Conservation (phyloP, 2,329 filamentous ascomycete species). For the Exutisphaerella laricina region DNA sequence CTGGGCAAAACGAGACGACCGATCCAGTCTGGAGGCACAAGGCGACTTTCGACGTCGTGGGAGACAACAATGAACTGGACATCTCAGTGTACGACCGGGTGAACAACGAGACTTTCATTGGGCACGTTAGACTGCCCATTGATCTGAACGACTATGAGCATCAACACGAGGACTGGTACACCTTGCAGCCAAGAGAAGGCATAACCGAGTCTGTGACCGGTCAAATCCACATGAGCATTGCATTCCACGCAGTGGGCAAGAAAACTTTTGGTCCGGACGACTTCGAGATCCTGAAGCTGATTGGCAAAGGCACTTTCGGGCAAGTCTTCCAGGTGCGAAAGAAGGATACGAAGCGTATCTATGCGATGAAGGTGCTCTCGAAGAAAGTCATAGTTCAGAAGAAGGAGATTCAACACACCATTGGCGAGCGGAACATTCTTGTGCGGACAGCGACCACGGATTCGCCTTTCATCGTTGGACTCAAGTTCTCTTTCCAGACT, state of each 20-base stretch:
- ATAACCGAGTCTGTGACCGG: slow-evolving; percentile 71
- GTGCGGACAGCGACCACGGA: slow-evolving; percentile 93
- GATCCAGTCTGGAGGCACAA: slow-evolving; percentile 95
- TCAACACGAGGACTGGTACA: slow-evolving; percentile 78
- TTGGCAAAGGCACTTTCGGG: slow-evolving; percentile 96
- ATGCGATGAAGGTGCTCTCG: slow-evolving; percentile 98
- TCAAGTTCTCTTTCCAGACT: slow-evolving; percentile 99
- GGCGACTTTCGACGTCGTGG: slow-evolving; percentile 90
- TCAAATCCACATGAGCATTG: slow-evolving; percentile 81
- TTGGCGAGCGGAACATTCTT: slow-evolving; percentile 94
- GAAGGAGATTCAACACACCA: slow-evolving; percentile 96
- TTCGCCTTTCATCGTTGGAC: slow-evolving; percentile 93
- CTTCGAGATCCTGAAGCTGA: slow-evolving; percentile 92
- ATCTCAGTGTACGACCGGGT: slow-evolving; percentile 88
- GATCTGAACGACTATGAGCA: slow-evolving; percentile 62
- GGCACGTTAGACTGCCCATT: slow-evolving; percentile 78
- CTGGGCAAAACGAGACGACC: slow-evolving; percentile 60
- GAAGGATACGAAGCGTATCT: slow-evolving; percentile 91
- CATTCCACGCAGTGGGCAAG: slow-evolving; percentile 81
- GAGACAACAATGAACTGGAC: slow-evolving; percentile 82
- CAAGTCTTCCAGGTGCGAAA: slow-evolving; percentile 98
- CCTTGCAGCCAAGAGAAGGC: slow-evolving; percentile 70
- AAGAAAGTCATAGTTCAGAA: slow-evolving; percentile 99
- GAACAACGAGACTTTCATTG: slow-evolving; percentile 82
- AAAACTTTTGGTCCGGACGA: slow-evolving; percentile 91